These are phyloP conservation scores for Entomortierella lignicola DNA, from an alignment of 192 early-diverging fungal genomes.

Conservation along the genomic window DNA sequence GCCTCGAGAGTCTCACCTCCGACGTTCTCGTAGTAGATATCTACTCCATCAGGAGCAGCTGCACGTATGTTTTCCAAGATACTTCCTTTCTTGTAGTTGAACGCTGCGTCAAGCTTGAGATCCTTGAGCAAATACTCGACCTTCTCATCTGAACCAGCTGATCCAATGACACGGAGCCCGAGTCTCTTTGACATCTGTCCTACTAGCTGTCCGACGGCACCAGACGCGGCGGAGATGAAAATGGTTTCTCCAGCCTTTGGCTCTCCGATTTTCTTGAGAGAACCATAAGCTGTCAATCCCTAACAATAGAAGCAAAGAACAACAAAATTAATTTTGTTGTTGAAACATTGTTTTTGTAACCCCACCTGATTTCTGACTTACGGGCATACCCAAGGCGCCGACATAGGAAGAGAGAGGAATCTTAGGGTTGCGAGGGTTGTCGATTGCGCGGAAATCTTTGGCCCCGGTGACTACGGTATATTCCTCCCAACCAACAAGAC, in stretches of 20 bases:
- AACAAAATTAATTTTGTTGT: background rate
- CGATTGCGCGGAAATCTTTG: slow-evolving; percentile 21
- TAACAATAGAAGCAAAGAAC: slow-evolving; percentile 11
- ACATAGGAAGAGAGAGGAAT: slow-evolving; percentile 41
- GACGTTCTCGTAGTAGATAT: slow-evolving; percentile 89
- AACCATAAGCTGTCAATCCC: slow-evolving; percentile 58
- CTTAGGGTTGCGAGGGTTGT: slow-evolving; percentile 27
- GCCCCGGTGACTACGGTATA: slow-evolving; percentile 31
- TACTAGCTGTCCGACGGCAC: slow-evolving; percentile 75
- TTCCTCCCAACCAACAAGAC: slow-evolving; percentile 61
- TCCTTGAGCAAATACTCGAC: slow-evolving; percentile 70
- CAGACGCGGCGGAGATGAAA: slow-evolving; percentile 80
- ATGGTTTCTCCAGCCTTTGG: slow-evolving; percentile 91
- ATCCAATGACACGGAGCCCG: slow-evolving; percentile 82
- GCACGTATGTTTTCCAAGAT: slow-evolving; percentile 60
- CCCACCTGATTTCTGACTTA: slow-evolving; percentile 1
- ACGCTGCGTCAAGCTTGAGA: slow-evolving; percentile 78
- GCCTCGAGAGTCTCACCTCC: slow-evolving; percentile 82
- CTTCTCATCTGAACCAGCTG: slow-evolving; percentile 81
- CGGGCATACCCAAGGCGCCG: slow-evolving; percentile 55
- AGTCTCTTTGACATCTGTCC: slow-evolving; percentile 84
- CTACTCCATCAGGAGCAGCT: slow-evolving; percentile 79
- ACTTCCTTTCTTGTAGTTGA: slow-evolving; percentile 87
- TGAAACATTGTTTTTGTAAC: no score
- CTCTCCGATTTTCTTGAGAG: slow-evolving; percentile 67